Evolutionary conservation across 257 asterid genomes (phyloP).

Genomic region (Nicotiana tabacum): DNA sequence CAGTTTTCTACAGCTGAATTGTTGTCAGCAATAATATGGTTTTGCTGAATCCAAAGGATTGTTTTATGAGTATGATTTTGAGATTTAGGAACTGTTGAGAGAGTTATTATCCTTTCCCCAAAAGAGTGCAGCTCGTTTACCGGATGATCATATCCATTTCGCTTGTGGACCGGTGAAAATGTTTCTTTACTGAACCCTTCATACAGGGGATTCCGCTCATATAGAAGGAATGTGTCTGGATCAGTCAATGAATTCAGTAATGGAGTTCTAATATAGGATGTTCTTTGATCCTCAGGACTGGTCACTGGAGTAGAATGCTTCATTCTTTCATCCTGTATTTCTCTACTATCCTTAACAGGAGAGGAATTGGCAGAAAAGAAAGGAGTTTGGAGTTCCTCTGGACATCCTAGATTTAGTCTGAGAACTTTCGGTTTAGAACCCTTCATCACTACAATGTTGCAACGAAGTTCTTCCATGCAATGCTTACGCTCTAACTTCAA

Average conservation of each 20-base stretch:
- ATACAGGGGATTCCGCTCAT: constrained; percentile 70
- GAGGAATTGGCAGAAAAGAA: constrained; percentile 54
- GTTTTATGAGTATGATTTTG: constrained; percentile 28
- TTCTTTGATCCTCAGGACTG: constrained; percentile 58
- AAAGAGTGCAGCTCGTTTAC: constrained; percentile 13
- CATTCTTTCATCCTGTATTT: constrained; percentile 31
- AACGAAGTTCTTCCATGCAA: constrained; percentile 68
- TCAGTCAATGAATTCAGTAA: constrained; percentile 37
- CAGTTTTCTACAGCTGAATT: constrained; percentile 19
- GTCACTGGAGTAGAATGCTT: constrained; percentile 60
- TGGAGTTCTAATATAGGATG: constrained; percentile 50
- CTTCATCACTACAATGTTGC: constrained; percentile 85
- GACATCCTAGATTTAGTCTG: constrained; percentile 61
- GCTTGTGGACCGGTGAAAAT: constrained; percentile 17
- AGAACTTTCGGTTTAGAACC: constrained; percentile 75
- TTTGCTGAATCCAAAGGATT: constrained; percentile 40
- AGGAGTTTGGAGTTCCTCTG: constrained; percentile 47
- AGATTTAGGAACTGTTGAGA: constrained; percentile 31
- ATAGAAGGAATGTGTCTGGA: constrained; percentile 53
- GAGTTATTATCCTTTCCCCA: constrained; percentile 27
- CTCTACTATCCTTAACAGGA: constrained; percentile 35
- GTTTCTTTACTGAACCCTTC: constrained; percentile 38
- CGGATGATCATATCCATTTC: constrained; percentile 18
- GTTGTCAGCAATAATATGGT: constrained; percentile 26
- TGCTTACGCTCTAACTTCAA: constrained; percentile 68